phyloP scores from a whole-genome alignment of 1,284 basidiomycete species.

The Anthracocystis setariae region DNA sequence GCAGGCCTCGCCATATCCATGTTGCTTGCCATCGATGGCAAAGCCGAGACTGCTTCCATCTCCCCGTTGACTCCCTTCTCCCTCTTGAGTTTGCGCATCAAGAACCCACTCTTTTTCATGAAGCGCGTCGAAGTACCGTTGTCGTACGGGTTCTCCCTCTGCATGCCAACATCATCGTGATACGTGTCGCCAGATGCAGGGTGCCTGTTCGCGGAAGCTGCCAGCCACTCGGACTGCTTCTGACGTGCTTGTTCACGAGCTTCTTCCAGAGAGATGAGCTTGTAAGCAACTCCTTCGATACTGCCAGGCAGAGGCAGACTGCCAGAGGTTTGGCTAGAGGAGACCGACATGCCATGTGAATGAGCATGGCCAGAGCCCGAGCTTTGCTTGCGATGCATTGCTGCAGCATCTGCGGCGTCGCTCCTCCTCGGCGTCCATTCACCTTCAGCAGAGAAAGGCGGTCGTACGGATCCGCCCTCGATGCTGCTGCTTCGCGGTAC shows the following conservation, averaged over 20 bases:
- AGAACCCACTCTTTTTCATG: conserved; percentile 61
- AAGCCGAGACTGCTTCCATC: conserved; percentile 37
- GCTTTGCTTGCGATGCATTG: neutral
- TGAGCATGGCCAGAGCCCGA: conserved; percentile 4
- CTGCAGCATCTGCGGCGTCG: conserved; percentile 9
- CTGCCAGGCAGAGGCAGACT: conserved; percentile 42
- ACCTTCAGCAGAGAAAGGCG: conserved; percentile 12
- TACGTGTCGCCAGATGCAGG: conserved; percentile 11
- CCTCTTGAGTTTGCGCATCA: conserved; percentile 57
- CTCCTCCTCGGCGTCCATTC: conserved; percentile 31
- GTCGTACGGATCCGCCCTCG: conserved; percentile 6
- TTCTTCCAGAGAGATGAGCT: conserved; percentile 60
- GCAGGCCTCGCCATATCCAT: conserved; percentile 14
- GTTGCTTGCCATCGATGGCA: conserved; percentile 30
- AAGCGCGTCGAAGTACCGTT: conserved; percentile 30
- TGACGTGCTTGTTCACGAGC: conserved; percentile 49
- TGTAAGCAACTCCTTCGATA: conserved; percentile 58
- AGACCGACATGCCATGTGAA: conserved; percentile 13
- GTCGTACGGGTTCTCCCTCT: conserved; percentile 27
- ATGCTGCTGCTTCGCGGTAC: conserved; percentile 27
- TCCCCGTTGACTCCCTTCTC: conserved; percentile 47
- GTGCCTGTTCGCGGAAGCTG: conserved; percentile 16
- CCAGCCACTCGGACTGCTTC: conserved; percentile 48
- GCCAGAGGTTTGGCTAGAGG: conserved; percentile 32
- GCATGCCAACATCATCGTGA: conserved; percentile 28